A percentile compares a stretch with the other conserved stretches of the same genome.
Evolutionary conservation across 78 protist genomes (phyloP).

Genomic region (Chrysochromulina parva): DNA sequence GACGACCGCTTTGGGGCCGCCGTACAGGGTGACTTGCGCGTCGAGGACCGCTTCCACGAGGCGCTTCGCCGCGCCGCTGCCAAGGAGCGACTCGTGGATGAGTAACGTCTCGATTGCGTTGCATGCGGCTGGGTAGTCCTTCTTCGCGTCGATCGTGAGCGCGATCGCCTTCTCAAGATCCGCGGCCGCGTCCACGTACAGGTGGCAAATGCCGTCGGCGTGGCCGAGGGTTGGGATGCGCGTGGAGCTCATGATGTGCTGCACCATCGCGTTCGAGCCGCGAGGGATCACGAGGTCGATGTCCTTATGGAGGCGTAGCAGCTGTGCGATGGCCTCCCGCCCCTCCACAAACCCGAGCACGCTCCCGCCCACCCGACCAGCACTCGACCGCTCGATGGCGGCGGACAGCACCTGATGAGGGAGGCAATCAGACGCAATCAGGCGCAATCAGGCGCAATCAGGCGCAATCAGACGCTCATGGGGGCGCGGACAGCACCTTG

Average conservation of each 20-base stretch:
- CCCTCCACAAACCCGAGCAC: not conserved
- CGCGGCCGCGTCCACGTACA: conserved; percentile 42
- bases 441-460: too few relatives aligned
- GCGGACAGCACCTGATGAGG: not conserved
- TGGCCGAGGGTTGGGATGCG: conserved; percentile 87
- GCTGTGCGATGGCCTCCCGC: not conserved
- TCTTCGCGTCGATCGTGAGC: conserved; percentile 69
- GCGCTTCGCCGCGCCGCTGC: not conserved
- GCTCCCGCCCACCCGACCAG: not conserved
- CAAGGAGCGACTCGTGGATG: conserved; percentile 12
- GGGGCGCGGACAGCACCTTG: not conserved
- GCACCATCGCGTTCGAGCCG: conserved; percentile 71
- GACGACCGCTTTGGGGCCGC: too few relatives aligned
- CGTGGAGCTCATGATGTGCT: conserved; percentile 49
- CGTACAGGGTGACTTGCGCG: not conserved
- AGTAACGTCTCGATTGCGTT: conserved; percentile 81
- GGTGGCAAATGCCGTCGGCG: conserved; percentile 70
- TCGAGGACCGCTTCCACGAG: not conserved
- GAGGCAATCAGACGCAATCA: too few relatives aligned
- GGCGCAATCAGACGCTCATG: too few relatives aligned
- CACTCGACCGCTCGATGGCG: not conserved
- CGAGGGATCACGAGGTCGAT: conserved; percentile 89
- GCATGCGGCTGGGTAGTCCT: conserved; percentile 85
- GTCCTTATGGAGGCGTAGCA: conserved; percentile 9
- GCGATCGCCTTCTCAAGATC: conserved; percentile 10